Percentiles rank a stretch among this genome's conserved stretches.
These are phyloP conservation scores for Penicillium sp. DNA, from an alignment of 2,329 filamentous ascomycete genomes.

Conservation along the genomic window DNA sequence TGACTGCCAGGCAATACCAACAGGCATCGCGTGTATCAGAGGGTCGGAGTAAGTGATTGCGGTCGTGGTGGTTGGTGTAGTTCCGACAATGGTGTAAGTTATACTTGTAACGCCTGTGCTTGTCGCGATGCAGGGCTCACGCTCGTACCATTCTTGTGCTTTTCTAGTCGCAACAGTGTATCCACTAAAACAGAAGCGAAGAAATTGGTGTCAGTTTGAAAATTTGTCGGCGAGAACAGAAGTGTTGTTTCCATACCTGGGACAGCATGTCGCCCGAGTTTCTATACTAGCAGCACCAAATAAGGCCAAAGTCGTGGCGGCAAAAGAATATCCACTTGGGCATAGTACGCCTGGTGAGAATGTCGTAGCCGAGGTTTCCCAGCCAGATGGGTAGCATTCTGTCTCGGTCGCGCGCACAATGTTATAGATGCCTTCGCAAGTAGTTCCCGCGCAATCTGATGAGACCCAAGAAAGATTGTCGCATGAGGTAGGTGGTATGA, in stretches of 20 bases:
- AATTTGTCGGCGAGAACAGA: not conserved
- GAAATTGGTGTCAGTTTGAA: not conserved
- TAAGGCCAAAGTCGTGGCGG: not conserved
- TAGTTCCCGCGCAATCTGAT: slow-evolving; percentile 1
- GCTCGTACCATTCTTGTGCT: not conserved
- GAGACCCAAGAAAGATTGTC: slow-evolving; percentile 1
- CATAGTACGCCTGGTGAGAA: slow-evolving; percentile 8
- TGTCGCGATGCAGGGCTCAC: slow-evolving; percentile 5
- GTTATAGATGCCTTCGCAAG: slow-evolving; percentile 5
- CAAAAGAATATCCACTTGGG: slow-evolving; percentile 4
- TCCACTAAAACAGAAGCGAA: not conserved
- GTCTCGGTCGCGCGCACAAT: slow-evolving; percentile 7
- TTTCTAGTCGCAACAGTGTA: not conserved
- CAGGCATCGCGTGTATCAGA: slow-evolving; percentile 3
- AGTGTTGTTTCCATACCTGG: not conserved
- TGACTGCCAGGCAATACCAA: slow-evolving; percentile 8
- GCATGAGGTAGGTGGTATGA: slow-evolving; percentile 6
- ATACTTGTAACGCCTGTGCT: not conserved
- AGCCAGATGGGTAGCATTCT: slow-evolving; percentile 8
- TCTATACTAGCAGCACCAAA: slow-evolving; percentile 1
- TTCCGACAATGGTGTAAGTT: not conserved
- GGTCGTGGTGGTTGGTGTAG: not conserved
- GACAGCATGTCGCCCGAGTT: slow-evolving; percentile 10
- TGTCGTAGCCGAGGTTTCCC: slow-evolving; percentile 1
- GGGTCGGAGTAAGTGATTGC: not conserved